Base-by-base conservation (phyloP, 1,284 basidiomycete genomes). In the Malassezia slooffiae region DNA sequence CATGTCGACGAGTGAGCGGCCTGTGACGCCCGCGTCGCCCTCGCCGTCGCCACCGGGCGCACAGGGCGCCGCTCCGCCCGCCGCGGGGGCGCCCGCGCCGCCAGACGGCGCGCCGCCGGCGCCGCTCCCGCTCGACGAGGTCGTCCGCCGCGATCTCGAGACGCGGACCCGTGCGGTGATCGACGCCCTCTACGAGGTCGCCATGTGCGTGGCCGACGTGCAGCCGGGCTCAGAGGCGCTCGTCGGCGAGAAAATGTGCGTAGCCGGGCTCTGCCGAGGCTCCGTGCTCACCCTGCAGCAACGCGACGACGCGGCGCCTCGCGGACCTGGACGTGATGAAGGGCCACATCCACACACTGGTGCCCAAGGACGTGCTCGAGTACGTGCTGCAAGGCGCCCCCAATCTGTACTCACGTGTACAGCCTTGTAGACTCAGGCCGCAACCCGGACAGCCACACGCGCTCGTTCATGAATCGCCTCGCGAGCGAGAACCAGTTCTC, bases 401-500 rank as follows among this genome's bases (percentile, higher is more conserved):
- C 17, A 8, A n/a, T 34, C 23, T 26, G 11, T 38, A 11, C 23
- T 12, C 17, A 30, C 11, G 15, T 5, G 24, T 6, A 7, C 38
- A 55, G 53, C 24, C 54, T 62, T 50, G 51, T 69, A 12, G 66
- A 69, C 26, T 46, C 49, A 15, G 65, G 65, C 2, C 52, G 63
- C 30, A 69, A 69, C 35, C 66, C 64, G 8, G 66, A 69, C 47
- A 57, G 55, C 22, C 61, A 66, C 23, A 64, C 62, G 7, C 41
- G 62, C n/a, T 53, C 56, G 29, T 59, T 63, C 39, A 43, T 67
- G 32, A 57, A 55, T 22, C 47, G 64, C 10, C 48, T 69, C 24
- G 58, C 57, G 12, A 55, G 50, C 40, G 64, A 69, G 47, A 69
- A 67, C 32, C 66, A 69, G 53, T 62, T 64, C 38, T 58, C 64